These are phyloP conservation scores for Osmanthus fragrans DNA, from an alignment of 257 asterid species.

Conservation along the genomic window DNA sequence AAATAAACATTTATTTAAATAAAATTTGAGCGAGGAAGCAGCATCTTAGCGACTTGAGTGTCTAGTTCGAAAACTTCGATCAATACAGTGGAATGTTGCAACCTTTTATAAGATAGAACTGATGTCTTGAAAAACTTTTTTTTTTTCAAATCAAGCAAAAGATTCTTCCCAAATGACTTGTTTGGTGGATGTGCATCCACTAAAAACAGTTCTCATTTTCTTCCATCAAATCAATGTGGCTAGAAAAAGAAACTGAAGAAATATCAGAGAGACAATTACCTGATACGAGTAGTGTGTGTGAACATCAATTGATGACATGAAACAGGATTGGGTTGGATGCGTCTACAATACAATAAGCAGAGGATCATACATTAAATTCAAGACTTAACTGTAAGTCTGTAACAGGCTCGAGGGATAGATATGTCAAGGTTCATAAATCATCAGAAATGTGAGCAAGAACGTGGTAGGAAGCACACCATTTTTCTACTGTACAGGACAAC, in stretches of 20 bases:
- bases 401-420: not conserved
- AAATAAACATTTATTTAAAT: constrained; percentile 13
- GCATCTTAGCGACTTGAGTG: not conserved
- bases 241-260: not conserved
- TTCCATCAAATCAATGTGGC: not conserved
- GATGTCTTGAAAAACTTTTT: not conserved
- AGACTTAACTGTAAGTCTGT: not conserved
- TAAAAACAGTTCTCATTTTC: not conserved
- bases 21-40: constrained; percentile 4
- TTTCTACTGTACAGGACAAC: not conserved
- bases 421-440: constrained; percentile 3
- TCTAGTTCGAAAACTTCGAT: not conserved
- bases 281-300: constrained; percentile 96
- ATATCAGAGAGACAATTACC: constrained; percentile 44
- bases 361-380: constrained; percentile 20
- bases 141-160: not conserved
- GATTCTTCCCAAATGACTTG: not conserved
- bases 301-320: constrained; percentile 97
- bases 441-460: not conserved
- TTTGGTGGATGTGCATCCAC: not conserved
- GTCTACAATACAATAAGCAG: constrained; percentile 63
- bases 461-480: not conserved
- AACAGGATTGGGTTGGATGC: constrained; percentile 98
- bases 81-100: not conserved
- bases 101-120: not conserved